Evolutionary conservation across 163 green algal genomes (phyloP).

Genomic region (Smithsoniella earleae): DNA sequence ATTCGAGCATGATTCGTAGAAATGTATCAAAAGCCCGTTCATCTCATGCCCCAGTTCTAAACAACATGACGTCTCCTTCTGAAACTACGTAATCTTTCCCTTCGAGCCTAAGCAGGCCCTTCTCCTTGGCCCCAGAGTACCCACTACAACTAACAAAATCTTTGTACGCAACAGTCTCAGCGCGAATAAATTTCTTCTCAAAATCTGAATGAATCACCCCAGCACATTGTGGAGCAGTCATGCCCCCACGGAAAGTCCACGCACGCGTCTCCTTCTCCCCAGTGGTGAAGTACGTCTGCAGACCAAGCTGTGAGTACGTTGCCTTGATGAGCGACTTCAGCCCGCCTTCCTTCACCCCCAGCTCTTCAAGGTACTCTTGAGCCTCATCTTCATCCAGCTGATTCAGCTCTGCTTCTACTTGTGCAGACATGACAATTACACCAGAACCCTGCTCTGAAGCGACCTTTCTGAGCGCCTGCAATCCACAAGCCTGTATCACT

Average conservation of each 20-base stretch:
- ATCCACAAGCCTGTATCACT: conserved; percentile 38
- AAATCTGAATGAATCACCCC: conserved; percentile 94
- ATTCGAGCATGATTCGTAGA: neutral
- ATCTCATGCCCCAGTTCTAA: conserved; percentile 44
- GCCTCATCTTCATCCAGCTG: conserved; percentile 81
- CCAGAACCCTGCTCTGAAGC: conserved; percentile 52
- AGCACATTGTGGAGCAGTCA: conserved; percentile 86
- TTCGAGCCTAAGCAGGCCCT: conserved; percentile 72
- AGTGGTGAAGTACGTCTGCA: conserved; percentile 95
- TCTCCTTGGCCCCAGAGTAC: conserved; percentile 60
- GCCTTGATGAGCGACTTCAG: conserved; percentile 68
- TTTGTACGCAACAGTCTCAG: conserved; percentile 79
- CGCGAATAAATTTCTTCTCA: conserved; percentile 85
- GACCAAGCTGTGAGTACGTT: conserved; percentile 75
- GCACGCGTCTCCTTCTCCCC: conserved; percentile 91
- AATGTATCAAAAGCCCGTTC: neutral
- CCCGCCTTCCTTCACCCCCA: conserved; percentile 80
- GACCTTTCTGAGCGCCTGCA: conserved; percentile 48
- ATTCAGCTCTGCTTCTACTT: conserved; percentile 92
- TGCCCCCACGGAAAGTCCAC: conserved; percentile 82
- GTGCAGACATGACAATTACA: conserved; percentile 80
- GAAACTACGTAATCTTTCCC: conserved; percentile 96
- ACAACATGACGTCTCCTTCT: conserved; percentile 81
- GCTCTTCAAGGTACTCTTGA: conserved; percentile 77
- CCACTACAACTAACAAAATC: conserved; percentile 53